Evolutionary conservation across 1,284 basidiomycete genomes (phyloP), one percentile per base, ranked within the genome.

Genomic region (Moniliophthora roreri): DNA sequence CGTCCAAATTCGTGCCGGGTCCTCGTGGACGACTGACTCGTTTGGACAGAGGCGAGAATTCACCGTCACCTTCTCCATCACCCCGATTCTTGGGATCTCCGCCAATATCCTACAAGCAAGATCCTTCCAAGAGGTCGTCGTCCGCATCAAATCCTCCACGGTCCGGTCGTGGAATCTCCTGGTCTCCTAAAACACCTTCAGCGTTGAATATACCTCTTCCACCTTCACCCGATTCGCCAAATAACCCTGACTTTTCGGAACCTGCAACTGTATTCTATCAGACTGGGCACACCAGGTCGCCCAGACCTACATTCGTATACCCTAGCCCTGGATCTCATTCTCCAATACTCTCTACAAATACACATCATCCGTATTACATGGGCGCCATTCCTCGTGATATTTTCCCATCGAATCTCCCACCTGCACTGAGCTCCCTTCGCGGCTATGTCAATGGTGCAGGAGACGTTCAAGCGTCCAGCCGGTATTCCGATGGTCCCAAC

Each of bases 191-290:
- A 18, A 48, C 69, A 15, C 67, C 71, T 32, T 51, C 69, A 2
- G 70, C 69, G 58, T 59, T 70, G 51, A 67, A 69, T 24, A 67
- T 68, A 39, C 69, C 75, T 21, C 68, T 76, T 57, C 75, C 78
- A 39, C 68, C 77, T 15, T 76, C 77, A 16, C 69, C 78, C 54
- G 69, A 69, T 54, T 70, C 68, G 45, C 66, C 69, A 49, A 61
- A 64, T 57, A 64, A 68, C 60, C 55, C 67, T 51, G 67, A 69
- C 63, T 66, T 67, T 64, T 64, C 69, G 57, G 75, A 77, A 63
- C 63, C 73, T 60, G 71, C 78, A 57, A 82, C 77, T 77, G 79
- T 82, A 76, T 83, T 72, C 69, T 82, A 82, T 65, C 79, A 82
- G 69, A 81, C 71, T 20, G 39, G 46, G 8, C 41, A 45, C 35